Base-by-base conservation (phyloP, 73 alveolate genomes). In the Durusdinium trenchii region DNA sequence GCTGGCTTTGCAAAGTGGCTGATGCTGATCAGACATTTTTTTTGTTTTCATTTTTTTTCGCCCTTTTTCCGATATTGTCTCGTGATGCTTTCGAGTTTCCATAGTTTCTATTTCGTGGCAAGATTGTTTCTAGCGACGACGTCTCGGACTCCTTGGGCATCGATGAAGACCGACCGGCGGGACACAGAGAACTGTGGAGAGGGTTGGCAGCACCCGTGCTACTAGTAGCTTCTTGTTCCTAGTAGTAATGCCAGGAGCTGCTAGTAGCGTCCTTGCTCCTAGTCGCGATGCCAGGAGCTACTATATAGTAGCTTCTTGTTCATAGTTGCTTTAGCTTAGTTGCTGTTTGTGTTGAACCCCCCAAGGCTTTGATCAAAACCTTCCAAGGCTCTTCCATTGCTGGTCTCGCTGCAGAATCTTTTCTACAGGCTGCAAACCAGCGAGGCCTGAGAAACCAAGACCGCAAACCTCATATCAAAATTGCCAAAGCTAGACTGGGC, bases 91-190 rank as follows among this genome's bases (percentile, higher is more conserved):
- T 60, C 73, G 18, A 32, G 76, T 62, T 0, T 62, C 6, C 38
- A 36, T 32, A 23, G 16, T 35, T 71, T 2, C 42, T 38, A n/a
- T 46, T 32, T 75, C 50, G 4, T 54, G 73, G 38, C 51, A 60
- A 73, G 81, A 86, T 62, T 71, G 96, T 90, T 75, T 64, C 96
- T 90, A 90, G 96, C 86, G 96, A 90, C 96, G 96, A 90, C 86
- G 83, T 90, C 48, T 64, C 96, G 7, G 96, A 90, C 87, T 64
- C 96, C 69, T 71, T 90, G 30, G 96, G 96, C 86, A 46, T 90
- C 51, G 96, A 90, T 46, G 96, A 90, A 42, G 96, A 90, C 51
- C 96, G 96, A 75, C 96, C 96, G 52, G 96, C 87, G 71, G 40
- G 84, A 32, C 52, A 36, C 84, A 38, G 14, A 40, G 30, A 26